Base-by-base conservation (phyloP, 164 flowering plant species). In the Nymphaea thermarum region DNA sequence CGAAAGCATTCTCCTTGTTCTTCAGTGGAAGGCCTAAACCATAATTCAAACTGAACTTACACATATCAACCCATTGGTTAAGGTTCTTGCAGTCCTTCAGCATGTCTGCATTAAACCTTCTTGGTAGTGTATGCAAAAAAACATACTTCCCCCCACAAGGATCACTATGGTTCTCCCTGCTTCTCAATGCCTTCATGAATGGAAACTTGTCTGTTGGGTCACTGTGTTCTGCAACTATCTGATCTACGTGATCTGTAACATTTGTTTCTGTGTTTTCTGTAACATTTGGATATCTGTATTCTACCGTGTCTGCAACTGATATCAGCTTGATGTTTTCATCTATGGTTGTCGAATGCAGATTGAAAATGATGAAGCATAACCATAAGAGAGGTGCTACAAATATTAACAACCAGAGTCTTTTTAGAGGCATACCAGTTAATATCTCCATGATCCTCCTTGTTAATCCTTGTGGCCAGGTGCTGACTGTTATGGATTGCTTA, bases 41-140 rank as follows among this genome's bases (percentile, higher is more conserved):
- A 3, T 43, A 47, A 66, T 90, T 87, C 6, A 73, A 55, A 15
- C 77, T 53, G 67, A 73, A 85, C 53, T 44, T 66, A 61, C 96
- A 90, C 91, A 90, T 88, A 36, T 90, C 72, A 0, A 73, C 70
- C 90, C 93, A 86, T 15, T 43, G 36, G 67, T 73, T 81, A 3
- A 86, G 76, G 0, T 74, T 67, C 62, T 69, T 60, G 71, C 96
- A 90, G 4, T 87, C 68, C 75, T 74, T 78, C 57, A 87, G 74
- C 65, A 88, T 63, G 65, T 87, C 94, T 0, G 66, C 73, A 51
- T 90, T 84, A 79, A 87, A 90, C 43, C 70, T 63, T 0, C 71
- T 57, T 3, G 94, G 96, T 44, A 87, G 74, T 7, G 74, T 60
- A 42, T 86, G 84, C 6, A 88, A 75, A 68, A 79, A 88, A n/a